Conservation (phyloP, 1,284 basidiomycete genomes). For the Gymnopus androsaceus region DNA sequence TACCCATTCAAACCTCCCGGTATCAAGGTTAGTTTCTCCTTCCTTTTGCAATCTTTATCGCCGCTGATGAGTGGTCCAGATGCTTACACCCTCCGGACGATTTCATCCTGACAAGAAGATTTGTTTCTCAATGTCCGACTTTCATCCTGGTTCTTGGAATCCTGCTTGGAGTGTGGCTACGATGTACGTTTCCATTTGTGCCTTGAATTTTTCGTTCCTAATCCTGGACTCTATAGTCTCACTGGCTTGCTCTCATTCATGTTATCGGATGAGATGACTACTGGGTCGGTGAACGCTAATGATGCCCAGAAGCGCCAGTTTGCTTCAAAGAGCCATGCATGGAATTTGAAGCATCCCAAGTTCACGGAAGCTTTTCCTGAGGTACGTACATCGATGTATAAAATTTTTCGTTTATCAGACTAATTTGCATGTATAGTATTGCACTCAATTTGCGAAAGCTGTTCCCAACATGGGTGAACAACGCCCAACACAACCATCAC, state of each 20-base stretch:
- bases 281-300: conserved; percentile 85
- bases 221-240: conserved; percentile 51
- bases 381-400: conserved; percentile 45
- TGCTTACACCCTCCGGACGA: conserved; percentile 92
- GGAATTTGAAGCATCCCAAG: conserved; percentile 79
- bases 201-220: neutral
- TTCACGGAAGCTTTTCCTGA: conserved; percentile 88
- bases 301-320: conserved; percentile 78
- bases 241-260: conserved; percentile 96
- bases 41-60: neutral
- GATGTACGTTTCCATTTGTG: conserved; percentile 58
- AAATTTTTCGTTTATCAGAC: conserved; percentile 3
- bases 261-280: conserved; percentile 96
- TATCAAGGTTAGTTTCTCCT: conserved; percentile 76
- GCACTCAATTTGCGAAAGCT: conserved; percentile 63
- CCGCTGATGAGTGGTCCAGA: conserved; percentile 44
- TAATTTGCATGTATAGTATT: conserved; percentile 54
- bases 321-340: conserved; percentile 80
- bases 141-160: conserved; percentile 92
- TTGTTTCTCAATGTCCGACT: conserved; percentile 95
- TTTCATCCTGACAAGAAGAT: conserved; percentile 95
- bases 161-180: conserved; percentile 93
- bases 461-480: conserved; percentile 88
- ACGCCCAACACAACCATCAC: conserved; percentile 25
- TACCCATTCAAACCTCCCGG: conserved; percentile 96